Evolutionary conservation across 23 red algal genomes (phyloP), one percentile per base, ranked within the genome.

Genomic region (Agarophyton chilense): DNA sequence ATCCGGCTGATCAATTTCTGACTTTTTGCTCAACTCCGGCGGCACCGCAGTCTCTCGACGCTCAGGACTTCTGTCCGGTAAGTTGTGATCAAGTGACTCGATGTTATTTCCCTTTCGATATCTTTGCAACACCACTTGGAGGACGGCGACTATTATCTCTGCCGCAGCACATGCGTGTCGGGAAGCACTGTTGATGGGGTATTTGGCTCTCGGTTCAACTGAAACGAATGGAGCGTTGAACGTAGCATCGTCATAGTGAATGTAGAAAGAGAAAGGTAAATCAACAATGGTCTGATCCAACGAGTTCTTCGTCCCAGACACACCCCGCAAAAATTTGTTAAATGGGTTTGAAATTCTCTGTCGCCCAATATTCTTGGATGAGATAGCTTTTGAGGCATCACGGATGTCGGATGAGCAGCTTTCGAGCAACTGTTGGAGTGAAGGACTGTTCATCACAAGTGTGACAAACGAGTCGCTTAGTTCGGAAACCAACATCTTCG

Each of bases 81-180:
- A 29, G 29, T 28, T 25, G 29, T 58, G 55, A 58, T 28, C 29
- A 25, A 17, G 55, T 58, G 55, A 58, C 29, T 28, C 55, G 1
- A 58, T 25, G 22, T 0, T 3, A 58, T 11, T 33, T 22, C 52
- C 16, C 4, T 61, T 61, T 61, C 81, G 29, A 28, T 57, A 85
- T 43, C 71, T 85, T 17, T n/a, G 24, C 40, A 68, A 61, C 8
- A 85, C 57, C 21, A 61, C 81, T 40, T 85, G 38, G 32, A 72
- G 44, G 17, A 57, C 58, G 14, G 41, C 40, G 7, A 85, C 58
- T 4, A 85, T 16, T 16, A 85, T 53, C 39, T 85, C 81, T 8
- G 81, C 81, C 10, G 81, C 81, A 49, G 58, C 32, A 34, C 58
- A 68, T 24, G 81, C 81, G 19, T 85, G 81, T 31, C 64, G 81